Evolutionary conservation across 1,284 basidiomycete genomes (phyloP).

Genomic region (Fomes fomentarius): DNA sequence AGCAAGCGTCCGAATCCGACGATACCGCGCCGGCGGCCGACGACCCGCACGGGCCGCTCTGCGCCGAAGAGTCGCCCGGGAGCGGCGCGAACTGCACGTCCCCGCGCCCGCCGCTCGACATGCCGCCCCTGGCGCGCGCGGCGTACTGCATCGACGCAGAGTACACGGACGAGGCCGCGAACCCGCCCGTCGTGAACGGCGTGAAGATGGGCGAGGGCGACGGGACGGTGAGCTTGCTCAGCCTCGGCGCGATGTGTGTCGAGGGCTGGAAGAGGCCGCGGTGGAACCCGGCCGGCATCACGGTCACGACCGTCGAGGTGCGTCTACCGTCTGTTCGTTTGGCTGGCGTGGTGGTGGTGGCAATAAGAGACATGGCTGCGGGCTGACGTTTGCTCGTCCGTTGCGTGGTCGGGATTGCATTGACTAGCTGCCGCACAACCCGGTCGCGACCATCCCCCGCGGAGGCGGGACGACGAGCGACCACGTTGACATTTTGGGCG

Average conservation of each 20-base stretch:
- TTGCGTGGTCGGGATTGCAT: neutral
- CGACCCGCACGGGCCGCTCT: constrained; percentile 43
- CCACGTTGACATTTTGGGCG: constrained; percentile 94
- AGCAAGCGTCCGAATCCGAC: constrained; percentile 62
- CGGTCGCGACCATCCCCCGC: constrained; percentile 75
- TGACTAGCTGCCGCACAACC: constrained; percentile 81
- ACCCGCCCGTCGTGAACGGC: constrained; percentile 79
- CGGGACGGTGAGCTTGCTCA: constrained; percentile 91
- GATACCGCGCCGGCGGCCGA: constrained; percentile 60
- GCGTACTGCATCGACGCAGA: constrained; percentile 89
- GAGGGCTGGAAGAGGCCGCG: constrained; percentile 90
- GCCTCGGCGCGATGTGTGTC: constrained; percentile 93
- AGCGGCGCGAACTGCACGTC: constrained; percentile 42
- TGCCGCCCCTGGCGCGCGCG: constrained; percentile 59
- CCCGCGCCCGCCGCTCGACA: constrained; percentile 52
- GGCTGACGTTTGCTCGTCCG: neutral
- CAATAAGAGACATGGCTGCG: too few relatives aligned
- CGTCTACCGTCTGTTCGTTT: too few relatives aligned
- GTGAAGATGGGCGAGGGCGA: constrained; percentile 94
- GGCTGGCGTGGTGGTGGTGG: too few relatives aligned
- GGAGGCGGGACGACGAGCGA: constrained; percentile 92
- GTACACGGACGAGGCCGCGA: constrained; percentile 66
- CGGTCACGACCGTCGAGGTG: constrained; percentile 87
- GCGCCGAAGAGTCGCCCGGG: constrained; percentile 32
- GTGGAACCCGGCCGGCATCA: constrained; percentile 94